Evolutionary conservation across 768 basidiomycete genomes (phyloP), one percentile per base, ranked within the genome.

Genomic region (Scleroderma citrinum): DNA sequence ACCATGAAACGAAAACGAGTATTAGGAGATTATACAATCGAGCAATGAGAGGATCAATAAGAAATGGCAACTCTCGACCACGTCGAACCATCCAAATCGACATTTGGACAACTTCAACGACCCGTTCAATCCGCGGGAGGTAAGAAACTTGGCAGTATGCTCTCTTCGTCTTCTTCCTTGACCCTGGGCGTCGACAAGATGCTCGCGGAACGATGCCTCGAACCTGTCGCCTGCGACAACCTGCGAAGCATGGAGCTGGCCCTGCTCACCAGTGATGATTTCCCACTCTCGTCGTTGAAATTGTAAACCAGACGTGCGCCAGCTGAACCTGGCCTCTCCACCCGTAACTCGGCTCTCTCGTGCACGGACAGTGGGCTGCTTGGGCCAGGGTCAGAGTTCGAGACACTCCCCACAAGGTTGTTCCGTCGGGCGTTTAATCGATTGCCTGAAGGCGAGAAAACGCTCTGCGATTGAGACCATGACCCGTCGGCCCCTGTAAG

Each of bases 401-500:
- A 53, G 13, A 59, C 37, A n/a, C 60, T 59, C 58, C 60, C 60
- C 11, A 60, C 54, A n/a, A 67, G 62, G 16, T 64, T 60, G 8
- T 56, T 62, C 12, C 65, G 54, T 8, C 64, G 54, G 43, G 30
- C 12, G n/a, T 44, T 19, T 11, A 20, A 24, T 12, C 46, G 24
- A 10, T 17, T 35, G 35, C 7, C n/a, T n/a, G 37, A 17, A 4
- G 35, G 20, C 23, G 13, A 24, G 23, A 5, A 32, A 24, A 19
- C 37, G 13, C 46, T 17, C 7, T 37, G 46, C 8, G 14, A 20
- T 20, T 20, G 38, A 3, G 34, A 32, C 10, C 16, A 23, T 40
- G 20, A 13, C 5, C 17, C 19, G 11, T 21, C 38, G 8, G 21
- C 42, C 20, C 8, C 44, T 48, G 17, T 23, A 26, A 0, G 47